These are phyloP conservation scores for Backusella psychrophila DNA, from an alignment of 192 early-diverging fungal species.

Conservation along the genomic window DNA sequence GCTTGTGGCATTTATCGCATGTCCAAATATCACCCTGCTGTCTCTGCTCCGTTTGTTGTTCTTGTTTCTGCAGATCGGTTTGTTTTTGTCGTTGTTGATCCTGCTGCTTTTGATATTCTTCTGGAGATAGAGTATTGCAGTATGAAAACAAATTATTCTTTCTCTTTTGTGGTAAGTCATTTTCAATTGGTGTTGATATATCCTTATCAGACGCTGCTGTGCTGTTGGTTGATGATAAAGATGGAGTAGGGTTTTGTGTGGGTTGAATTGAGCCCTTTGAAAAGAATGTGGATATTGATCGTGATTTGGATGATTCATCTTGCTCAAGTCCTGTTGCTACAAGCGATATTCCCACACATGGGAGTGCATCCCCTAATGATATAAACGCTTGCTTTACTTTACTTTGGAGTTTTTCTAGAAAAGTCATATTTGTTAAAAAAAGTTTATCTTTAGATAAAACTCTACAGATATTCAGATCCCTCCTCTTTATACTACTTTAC, in stretches of 20 bases:
- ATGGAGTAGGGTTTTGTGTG: not conserved
- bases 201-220: not conserved
- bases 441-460: not conserved
- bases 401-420: not conserved
- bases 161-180: not conserved
- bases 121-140: not conserved
- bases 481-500: not conserved
- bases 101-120: not conserved
- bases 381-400: not conserved
- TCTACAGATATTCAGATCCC: not conserved
- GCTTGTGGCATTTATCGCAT: conserved; percentile 30
- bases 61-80: not conserved
- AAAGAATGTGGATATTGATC: not conserved
- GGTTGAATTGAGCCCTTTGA: not conserved
- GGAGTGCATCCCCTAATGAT: not conserved
- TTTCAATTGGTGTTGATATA: not conserved
- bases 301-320: conserved; percentile 13
- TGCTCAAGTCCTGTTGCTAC: not conserved
- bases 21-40: conserved; percentile 7
- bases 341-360: not conserved
- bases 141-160: not conserved
- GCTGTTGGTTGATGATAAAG: not conserved
- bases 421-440: not conserved
- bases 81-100: not conserved
- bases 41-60: not conserved